Evolutionary conservation across 2,329 filamentous ascomycete species (phyloP).

Genomic region (Clarireedia paspali): DNA sequence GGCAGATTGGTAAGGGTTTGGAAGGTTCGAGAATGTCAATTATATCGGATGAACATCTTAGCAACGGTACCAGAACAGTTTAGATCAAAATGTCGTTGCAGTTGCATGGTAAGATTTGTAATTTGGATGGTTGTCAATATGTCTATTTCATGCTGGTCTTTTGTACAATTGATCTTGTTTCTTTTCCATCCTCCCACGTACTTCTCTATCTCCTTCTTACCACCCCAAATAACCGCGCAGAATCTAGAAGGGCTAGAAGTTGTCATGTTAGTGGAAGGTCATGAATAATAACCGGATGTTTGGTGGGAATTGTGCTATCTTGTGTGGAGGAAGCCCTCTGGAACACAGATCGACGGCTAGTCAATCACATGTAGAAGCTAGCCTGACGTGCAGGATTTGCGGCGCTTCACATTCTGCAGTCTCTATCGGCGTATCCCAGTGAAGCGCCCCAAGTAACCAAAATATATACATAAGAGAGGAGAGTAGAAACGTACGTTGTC

Average conservation of each 20-base stretch:
- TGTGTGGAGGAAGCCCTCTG: too few species aligned
- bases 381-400: not conserved
- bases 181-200: not conserved
- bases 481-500: constrained; percentile 48
- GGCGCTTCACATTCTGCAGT: not conserved
- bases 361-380: too few species aligned
- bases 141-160: constrained; percentile 8
- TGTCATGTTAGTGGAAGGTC: not conserved
- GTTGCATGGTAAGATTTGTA: not conserved
- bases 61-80: not conserved
- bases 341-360: too few species aligned
- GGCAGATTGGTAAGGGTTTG: not conserved
- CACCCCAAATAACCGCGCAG: not conserved
- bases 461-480: not conserved
- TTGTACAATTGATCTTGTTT: constrained; percentile 9
- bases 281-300: not conserved
- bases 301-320: not conserved
- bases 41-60: not conserved
- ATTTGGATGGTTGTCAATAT: not conserved
- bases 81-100: not conserved
- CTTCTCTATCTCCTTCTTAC: not conserved
- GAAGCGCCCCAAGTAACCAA: not conserved
- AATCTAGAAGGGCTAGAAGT: constrained; percentile 5
- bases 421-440: too few species aligned
- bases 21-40: not conserved